These are phyloP conservation scores for Copromyces sp. DNA, from an alignment of 495 filamentous ascomycete species.

Conservation along the genomic window DNA sequence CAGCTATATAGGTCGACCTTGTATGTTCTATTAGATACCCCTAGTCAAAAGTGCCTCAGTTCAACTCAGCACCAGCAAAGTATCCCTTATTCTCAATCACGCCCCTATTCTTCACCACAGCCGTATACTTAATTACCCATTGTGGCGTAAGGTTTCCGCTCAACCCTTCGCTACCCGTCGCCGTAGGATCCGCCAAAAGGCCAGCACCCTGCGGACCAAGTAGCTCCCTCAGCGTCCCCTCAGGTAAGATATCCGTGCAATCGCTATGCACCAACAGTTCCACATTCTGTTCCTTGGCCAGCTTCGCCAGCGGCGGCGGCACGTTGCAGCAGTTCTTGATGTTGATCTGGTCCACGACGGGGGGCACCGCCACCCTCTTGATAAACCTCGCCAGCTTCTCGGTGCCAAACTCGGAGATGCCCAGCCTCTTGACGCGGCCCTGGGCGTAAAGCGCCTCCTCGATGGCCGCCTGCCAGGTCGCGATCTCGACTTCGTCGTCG, in stretches of 20 bases:
- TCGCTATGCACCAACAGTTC: constrained; percentile 92
- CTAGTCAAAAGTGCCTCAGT: not conserved
- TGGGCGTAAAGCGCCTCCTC: constrained; percentile 67
- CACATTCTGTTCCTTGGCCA: constrained; percentile 75
- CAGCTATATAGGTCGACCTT: not conserved
- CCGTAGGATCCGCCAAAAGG: constrained; percentile 46
- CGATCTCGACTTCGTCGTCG: constrained; percentile 53
- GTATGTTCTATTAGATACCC: not conserved
- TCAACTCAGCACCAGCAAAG: constrained; percentile 71
- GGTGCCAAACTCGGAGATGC: constrained; percentile 82
- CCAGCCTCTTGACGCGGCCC: constrained; percentile 63
- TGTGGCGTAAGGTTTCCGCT: constrained; percentile 71
- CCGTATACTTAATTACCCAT: constrained; percentile 98
- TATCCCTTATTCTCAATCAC: constrained; percentile 98
- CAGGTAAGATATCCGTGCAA: constrained; percentile 79
- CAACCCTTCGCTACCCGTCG: constrained; percentile 36
- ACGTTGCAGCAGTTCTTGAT: constrained; percentile 94
- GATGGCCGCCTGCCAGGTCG: constrained; percentile 55
- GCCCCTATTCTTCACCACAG: constrained; percentile 90
- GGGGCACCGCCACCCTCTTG: constrained; percentile 54
- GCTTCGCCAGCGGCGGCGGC: constrained; percentile 73
- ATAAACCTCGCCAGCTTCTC: constrained; percentile 57
- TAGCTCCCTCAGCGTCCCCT: constrained; percentile 72
- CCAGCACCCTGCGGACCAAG: constrained; percentile 62
- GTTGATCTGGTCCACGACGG: constrained; percentile 92